Base-by-base conservation (phyloP, 1,284 basidiomycete genomes). In the Leccinum variabile region DNA sequence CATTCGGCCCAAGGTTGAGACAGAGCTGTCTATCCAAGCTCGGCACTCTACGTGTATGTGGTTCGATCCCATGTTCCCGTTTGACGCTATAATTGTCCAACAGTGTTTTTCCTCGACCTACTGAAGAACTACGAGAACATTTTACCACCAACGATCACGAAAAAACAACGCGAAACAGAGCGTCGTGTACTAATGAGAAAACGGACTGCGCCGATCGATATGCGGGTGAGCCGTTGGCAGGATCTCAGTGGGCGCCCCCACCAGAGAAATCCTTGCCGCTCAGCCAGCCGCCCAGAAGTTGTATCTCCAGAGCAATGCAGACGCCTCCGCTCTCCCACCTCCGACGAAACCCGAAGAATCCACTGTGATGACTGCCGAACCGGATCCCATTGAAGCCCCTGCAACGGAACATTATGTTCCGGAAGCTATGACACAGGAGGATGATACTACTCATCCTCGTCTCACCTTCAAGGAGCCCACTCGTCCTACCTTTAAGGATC, bases 181-280 rank as follows among this genome's bases (percentile, higher is more conserved):
- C 87, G 94, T 56, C 88, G 87, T 63, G 81, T 91, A 59, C 94
- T 93, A 5, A 74, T 87, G 25, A 85, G 95, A 53, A 97, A 96
- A 73, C 89, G 93, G 58, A 97, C 95, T 1, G 89, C 90, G 0
- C 90, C 91, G 0, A 81, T 97, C 53, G 96, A 98, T 76, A 89
- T 95, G 86, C 88, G 94, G 55, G 82, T 93, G 75, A 90, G 86
- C 68, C 82, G 93, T 71, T 71, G 78, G 85, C 75, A 75, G 81
- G 67, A 81, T 91, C 67, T 85, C 98, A 82, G 76, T 90, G 77
- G 76, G 89, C 74, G 72, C 93, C 80, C 70, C 97, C 79, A 62
- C 95, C 73, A 64, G 93, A 85, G 75, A 98, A 81, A 73, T 97
- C 79, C 75, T 95, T 81, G 68, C 94, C 81, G 74, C 95, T 81